Evolutionary conservation across 202 grass and related monocot genomes (phyloP).

Genomic region (Hordeum pubiflorum): DNA sequence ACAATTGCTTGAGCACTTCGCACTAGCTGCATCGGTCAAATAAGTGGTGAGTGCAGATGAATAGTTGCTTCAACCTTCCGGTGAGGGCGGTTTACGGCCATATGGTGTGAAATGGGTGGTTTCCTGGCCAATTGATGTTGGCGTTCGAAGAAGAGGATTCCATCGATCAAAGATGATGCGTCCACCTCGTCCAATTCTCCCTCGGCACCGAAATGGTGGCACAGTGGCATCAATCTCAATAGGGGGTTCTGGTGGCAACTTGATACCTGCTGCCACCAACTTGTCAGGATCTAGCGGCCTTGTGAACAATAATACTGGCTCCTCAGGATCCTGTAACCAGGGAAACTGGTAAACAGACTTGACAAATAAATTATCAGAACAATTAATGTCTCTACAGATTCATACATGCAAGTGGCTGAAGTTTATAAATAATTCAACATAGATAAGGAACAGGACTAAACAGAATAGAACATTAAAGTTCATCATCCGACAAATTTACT

Average conservation of each 20-base stretch:
- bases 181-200: conserved; percentile 86
- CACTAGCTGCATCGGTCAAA: conserved; percentile 20
- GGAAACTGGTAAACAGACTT: neutral
- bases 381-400: neutral
- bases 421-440: conserved; percentile 5
- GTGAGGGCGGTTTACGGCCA: conserved; percentile 34
- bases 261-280: conserved; percentile 62
- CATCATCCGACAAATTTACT: neutral
- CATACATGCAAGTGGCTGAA: neutral
- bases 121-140: conserved; percentile 50
- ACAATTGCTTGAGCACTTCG: conserved; percentile 27
- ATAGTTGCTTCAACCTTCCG: conserved; percentile 41
- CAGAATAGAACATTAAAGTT: neutral
- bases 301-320: conserved; percentile 85
- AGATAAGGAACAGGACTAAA: neutral
- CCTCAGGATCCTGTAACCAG: conserved; percentile 66
- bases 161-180: conserved; percentile 91
- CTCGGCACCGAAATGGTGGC: conserved; percentile 49
- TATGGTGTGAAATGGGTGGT: conserved; percentile 27
- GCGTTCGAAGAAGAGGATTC: conserved; percentile 51
- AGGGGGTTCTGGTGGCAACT: conserved; percentile 44
- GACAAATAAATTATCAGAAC: neutral
- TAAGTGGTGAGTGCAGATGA: conserved; percentile 20
- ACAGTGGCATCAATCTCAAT: conserved; percentile 42
- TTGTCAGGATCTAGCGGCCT: conserved; percentile 65